Evolutionary conservation across 208 protist genomes (phyloP), one percentile per base, ranked within the genome.

Genomic region (Crithidia brevicula): DNA sequence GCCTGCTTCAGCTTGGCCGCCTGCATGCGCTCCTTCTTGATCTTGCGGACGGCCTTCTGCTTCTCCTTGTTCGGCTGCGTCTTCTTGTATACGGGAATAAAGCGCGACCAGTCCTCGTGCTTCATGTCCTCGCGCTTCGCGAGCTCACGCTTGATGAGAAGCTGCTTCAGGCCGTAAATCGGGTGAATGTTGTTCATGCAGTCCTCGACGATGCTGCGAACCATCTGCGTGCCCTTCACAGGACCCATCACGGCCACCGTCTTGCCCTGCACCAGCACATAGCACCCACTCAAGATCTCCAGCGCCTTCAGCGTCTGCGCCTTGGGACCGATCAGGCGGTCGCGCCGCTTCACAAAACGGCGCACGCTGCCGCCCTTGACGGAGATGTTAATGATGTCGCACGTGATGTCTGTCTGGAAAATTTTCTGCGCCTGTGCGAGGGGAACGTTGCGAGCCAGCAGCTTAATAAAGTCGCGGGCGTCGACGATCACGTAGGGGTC

Each of bases 121-220:
- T 93, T 96, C 74, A 99, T 89, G 51, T 95, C 85, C 60, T 97
- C 91, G 40, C 99, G 95, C 70, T 99, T 99, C 18, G 72, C 68
- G 13, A 99, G 90, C 77, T 99, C 99, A 5, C 96, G 87, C 78
- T 99, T 99, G 79, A 99, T 99, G 88, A 99, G 99, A 22, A 99
- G 80, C 67, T 97, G 94, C 83, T 99, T 99, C 45, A 99, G 99
- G 67, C 99, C 98, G 79, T 99, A 99, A 49, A 99, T 98, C 13
- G 99, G 99, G 71, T 99, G 99, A 43, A 99, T 98, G 73, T 99
- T 99, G 68, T 98, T 95, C 98, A 99, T 99, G 85, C 98, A 99
- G 71, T 99, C 99, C 46, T 98, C 89, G 8, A 99, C 98, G 36
- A 99, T 98, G 60, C 97, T 93, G 27, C 97, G 88, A 8, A 99